Percentiles rank a stretch among this genome's conserved stretches.
phyloP scores from a whole-genome alignment of 805 yeast genomes.

The Metschnikowia aberdeeniae region DNA sequence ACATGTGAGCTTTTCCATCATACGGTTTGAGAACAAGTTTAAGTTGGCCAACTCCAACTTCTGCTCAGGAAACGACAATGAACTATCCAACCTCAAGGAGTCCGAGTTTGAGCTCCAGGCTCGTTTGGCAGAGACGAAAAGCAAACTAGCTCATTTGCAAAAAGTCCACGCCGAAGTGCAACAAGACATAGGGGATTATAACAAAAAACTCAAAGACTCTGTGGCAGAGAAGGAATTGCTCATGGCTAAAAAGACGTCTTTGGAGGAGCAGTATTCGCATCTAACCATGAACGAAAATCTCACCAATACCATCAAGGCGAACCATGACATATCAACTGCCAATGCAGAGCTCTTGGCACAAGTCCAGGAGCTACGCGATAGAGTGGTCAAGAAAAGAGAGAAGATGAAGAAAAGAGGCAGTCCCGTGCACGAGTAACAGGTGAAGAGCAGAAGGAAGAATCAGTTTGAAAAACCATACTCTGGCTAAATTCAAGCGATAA shows the following conservation, averaged over 20 bases:
- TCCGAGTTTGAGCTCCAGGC: slow-evolving; percentile 30
- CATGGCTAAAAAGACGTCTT: slow-evolving; percentile 9
- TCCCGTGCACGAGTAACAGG: not conserved
- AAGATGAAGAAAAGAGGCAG: slow-evolving; percentile 16
- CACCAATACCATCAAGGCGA: slow-evolving; percentile 37
- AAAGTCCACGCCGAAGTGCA: slow-evolving; percentile 31
- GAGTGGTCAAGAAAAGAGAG: slow-evolving; percentile 15
- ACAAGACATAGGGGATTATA: slow-evolving; percentile 24
- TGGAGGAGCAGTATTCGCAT: slow-evolving; percentile 25
- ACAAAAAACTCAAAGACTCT: slow-evolving; percentile 19
- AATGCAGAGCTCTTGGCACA: slow-evolving; percentile 34
- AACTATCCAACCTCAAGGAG: slow-evolving; percentile 35
- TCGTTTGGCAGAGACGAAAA: slow-evolving; percentile 25
- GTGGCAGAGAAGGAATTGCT: slow-evolving; percentile 20
- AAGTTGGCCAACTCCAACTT: slow-evolving; percentile 34
- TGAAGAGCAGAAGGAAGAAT: not conserved
- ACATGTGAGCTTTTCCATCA: slow-evolving; percentile 11
- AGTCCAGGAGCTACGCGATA: slow-evolving; percentile 19
- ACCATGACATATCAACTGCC: slow-evolving; percentile 33
- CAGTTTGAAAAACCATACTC: not conserved
- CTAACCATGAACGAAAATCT: slow-evolving; percentile 37
- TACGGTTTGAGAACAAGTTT: slow-evolving; percentile 18
- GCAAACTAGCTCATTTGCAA: slow-evolving; percentile 27
- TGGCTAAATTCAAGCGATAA: not conserved
- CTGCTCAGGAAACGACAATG: slow-evolving; percentile 34